A percentile compares a stretch with the other conserved stretches of the same genome.
phyloP scores from a whole-genome alignment of 1,284 basidiomycete species.

The Tilletia horrida region DNA sequence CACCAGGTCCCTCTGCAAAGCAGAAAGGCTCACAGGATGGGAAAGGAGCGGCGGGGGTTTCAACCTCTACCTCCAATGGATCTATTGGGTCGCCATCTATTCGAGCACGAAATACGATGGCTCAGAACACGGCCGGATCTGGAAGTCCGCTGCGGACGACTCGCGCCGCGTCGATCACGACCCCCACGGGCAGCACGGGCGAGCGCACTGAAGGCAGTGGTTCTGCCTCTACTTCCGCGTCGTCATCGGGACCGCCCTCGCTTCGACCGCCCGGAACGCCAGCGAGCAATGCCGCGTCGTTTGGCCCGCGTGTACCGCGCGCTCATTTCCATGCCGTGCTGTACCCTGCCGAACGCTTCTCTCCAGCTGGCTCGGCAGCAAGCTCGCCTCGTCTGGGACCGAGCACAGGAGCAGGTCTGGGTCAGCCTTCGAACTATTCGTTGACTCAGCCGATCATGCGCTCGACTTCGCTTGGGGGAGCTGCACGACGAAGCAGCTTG shows the following conservation, averaged over 20 bases:
- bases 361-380: neutral
- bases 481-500: neutral
- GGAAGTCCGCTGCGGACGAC: no score
- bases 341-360: slow-evolving; percentile 4
- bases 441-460: neutral
- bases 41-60: neutral
- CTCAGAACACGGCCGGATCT: no score
- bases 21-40: neutral
- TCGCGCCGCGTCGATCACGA: no score
- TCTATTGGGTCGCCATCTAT: no score
- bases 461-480: slow-evolving; percentile 3
- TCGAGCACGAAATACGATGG: no score
- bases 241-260: slow-evolving; percentile 9
- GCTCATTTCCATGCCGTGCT: slow-evolving; percentile 6
- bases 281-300: neutral
- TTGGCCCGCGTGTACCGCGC: neutral
- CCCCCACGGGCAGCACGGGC: no score
- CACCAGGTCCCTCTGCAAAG: neutral
- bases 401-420: neutral
- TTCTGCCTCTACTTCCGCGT: neutral
- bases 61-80: no score
- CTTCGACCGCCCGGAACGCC: slow-evolving; percentile 5
- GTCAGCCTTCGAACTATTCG: neutral
- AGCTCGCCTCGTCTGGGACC: neutral
- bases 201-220: no score